Conservation (phyloP, 495 filamentous ascomycete genomes). For the Cercophora samala region DNA sequence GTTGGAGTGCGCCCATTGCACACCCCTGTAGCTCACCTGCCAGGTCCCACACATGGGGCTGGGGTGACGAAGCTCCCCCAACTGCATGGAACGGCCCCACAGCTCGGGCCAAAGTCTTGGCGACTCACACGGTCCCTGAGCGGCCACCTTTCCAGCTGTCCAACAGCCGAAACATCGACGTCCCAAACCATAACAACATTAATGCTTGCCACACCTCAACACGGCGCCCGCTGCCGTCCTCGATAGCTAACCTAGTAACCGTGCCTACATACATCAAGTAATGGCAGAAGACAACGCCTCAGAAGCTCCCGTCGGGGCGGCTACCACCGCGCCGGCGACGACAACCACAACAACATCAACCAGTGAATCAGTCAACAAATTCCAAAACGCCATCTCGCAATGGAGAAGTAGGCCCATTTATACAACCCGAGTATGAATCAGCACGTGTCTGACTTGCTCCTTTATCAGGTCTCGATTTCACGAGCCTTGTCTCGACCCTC, state of each 20-base stretch:
- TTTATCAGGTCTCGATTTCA: constrained; percentile 76
- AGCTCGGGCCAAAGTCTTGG: constrained; percentile 12
- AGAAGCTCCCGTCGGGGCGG: constrained; percentile 26
- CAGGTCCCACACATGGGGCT: constrained; percentile 2
- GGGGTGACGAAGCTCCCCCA: constrained; percentile 8
- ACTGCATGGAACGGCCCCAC: constrained; percentile 1
- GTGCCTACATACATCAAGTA: constrained; percentile 11
- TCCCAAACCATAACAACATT: constrained; percentile 15
- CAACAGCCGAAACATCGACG: neutral
- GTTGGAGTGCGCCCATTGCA: neutral
- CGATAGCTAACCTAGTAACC: constrained; percentile 6
- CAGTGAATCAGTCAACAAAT: constrained; percentile 72
- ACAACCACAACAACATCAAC: constrained; percentile 20
- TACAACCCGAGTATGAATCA: constrained; percentile 7
- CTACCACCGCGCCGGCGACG: constrained; percentile 14
- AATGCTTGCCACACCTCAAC: constrained; percentile 20
- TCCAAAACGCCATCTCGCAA: constrained; percentile 89
- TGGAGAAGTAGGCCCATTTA: constrained; percentile 74
- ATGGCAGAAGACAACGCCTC: constrained; percentile 31
- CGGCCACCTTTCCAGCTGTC: constrained; percentile 19
- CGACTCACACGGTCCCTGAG: neutral
- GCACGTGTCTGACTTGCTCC: constrained; percentile 11
- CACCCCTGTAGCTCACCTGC: constrained; percentile 1
- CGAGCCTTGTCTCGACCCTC: constrained; percentile 77
- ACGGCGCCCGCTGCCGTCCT: constrained; percentile 11